A percentile compares a stretch with the other conserved stretches of the same genome.
phyloP scores from a whole-genome alignment of 2,329 filamentous ascomycete species.

The Colletotrichum sp. region DNA sequence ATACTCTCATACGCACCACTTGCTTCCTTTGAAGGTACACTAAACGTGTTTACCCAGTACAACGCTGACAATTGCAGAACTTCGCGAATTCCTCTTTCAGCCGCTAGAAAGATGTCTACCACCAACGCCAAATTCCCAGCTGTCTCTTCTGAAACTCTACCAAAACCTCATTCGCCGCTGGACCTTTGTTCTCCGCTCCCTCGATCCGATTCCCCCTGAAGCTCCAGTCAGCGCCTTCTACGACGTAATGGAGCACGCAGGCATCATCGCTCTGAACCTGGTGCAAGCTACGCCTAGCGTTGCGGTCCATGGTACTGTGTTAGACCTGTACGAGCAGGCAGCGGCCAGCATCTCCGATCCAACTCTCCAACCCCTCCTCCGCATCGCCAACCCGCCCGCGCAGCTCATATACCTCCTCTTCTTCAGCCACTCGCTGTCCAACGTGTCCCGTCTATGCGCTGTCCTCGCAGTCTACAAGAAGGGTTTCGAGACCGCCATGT shows the following conservation, averaged over 20 bases:
- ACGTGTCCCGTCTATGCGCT: conserved; percentile 70
- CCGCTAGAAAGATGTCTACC: conserved; percentile 47
- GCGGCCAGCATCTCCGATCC: conserved; percentile 59
- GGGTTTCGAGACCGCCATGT: conserved; percentile 70
- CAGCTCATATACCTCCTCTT: conserved; percentile 72
- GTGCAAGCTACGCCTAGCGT: conserved; percentile 54
- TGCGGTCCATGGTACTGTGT: conserved; percentile 57
- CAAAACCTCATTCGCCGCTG: conserved; percentile 67
- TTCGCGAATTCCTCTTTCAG: conserved; percentile 52
- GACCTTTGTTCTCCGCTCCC: conserved; percentile 49
- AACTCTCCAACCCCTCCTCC: conserved; percentile 56
- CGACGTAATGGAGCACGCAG: conserved; percentile 51
- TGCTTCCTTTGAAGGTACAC: conserved; percentile 57
- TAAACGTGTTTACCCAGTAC: neutral
- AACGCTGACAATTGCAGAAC: conserved; percentile 44
- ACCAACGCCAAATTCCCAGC: conserved; percentile 50
- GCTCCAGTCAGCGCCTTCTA: conserved; percentile 40
- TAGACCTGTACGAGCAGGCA: conserved; percentile 73
- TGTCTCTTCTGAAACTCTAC: conserved; percentile 70
- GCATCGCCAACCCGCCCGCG: conserved; percentile 71
- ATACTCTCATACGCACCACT: conserved; percentile 62
- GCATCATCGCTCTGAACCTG: conserved; percentile 62
- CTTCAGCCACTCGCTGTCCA: conserved; percentile 67
- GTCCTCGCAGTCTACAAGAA: conserved; percentile 76
- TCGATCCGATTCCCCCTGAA: conserved; percentile 35